These are phyloP conservation scores for Phytophthora citricola DNA, from an alignment of 352 stramenopile genomes.

Conservation along the genomic window DNA sequence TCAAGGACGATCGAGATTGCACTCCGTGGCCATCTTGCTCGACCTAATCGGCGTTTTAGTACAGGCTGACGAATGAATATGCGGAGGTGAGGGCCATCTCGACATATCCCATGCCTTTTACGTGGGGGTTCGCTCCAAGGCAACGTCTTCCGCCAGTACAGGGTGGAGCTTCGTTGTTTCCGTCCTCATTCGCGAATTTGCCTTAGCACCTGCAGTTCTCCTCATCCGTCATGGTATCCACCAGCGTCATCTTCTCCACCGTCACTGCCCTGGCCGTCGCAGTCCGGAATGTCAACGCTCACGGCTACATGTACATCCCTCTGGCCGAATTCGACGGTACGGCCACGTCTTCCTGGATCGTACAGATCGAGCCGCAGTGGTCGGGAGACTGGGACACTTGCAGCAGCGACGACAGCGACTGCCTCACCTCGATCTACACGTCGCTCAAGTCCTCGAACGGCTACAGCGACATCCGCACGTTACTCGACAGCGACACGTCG, in stretches of 20 bases:
- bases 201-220: conserved; percentile 16
- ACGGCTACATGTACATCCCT: conserved; percentile 49
- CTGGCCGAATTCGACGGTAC: conserved; percentile 34
- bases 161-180: conserved; percentile 1
- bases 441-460: conserved; percentile 32
- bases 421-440: conserved; percentile 35
- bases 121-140: neutral
- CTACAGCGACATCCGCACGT: conserved; percentile 37
- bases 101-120: conserved; percentile 35
- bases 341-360: conserved; percentile 38
- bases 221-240: conserved; percentile 27
- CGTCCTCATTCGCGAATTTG: conserved; percentile 31
- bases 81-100: conserved; percentile 22
- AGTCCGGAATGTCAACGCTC: conserved; percentile 22
- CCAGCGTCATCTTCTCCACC: conserved; percentile 11
- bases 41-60: conserved; percentile 12
- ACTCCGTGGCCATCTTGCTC: conserved; percentile 12
- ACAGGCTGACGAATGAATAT: conserved; percentile 3
- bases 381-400: conserved; percentile 37
- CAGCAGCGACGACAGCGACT: conserved; percentile 27
- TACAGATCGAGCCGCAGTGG: conserved; percentile 41
- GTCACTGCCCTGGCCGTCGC: conserved; percentile 6
- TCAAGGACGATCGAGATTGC: conserved; percentile 16
- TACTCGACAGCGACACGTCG: conserved; percentile 36
- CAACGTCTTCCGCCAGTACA: neutral